Conservation (phyloP, 192 early-diverging fungal genomes). For the Umbelopsis sp. region DNA sequence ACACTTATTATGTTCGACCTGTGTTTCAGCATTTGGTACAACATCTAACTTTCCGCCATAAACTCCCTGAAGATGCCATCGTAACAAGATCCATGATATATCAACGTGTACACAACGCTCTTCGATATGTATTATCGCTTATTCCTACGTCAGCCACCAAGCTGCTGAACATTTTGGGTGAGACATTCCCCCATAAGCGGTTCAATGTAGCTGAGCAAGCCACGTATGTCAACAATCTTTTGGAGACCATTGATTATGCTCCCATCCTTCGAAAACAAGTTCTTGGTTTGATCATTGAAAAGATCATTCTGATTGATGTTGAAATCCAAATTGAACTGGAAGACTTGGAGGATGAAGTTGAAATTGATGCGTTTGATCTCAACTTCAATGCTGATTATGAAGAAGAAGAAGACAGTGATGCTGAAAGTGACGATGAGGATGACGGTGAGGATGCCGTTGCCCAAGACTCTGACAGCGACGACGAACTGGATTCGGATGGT, state of each 20-base stretch:
- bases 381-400: constrained; percentile 43
- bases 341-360: constrained; percentile 71
- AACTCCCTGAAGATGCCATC: constrained; percentile 18
- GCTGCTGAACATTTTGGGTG: constrained; percentile 61
- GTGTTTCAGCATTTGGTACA: constrained; percentile 62
- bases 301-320: constrained; percentile 89
- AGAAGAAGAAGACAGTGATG: constrained; percentile 44
- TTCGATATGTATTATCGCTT: constrained; percentile 63
- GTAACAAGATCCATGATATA: constrained; percentile 40
- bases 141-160: constrained; percentile 72
- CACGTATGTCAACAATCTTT: constrained; percentile 74
- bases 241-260: constrained; percentile 79
- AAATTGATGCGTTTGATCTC: constrained; percentile 42
- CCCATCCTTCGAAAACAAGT: constrained; percentile 70
- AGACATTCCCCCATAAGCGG: constrained; percentile 75
- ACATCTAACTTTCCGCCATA: constrained; percentile 52
- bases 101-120: constrained; percentile 63
- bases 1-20: constrained; percentile 65
- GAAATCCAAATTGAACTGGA: constrained; percentile 93
- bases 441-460: constrained; percentile 38
- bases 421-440: constrained; percentile 51
- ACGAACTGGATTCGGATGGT: constrained; percentile 18
- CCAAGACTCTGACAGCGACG: constrained; percentile 42
- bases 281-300: constrained; percentile 76
- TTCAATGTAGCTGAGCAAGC: constrained; percentile 59